phyloP scores from a whole-genome alignment of 805 yeast species.

The Ogataea kodamae region DNA sequence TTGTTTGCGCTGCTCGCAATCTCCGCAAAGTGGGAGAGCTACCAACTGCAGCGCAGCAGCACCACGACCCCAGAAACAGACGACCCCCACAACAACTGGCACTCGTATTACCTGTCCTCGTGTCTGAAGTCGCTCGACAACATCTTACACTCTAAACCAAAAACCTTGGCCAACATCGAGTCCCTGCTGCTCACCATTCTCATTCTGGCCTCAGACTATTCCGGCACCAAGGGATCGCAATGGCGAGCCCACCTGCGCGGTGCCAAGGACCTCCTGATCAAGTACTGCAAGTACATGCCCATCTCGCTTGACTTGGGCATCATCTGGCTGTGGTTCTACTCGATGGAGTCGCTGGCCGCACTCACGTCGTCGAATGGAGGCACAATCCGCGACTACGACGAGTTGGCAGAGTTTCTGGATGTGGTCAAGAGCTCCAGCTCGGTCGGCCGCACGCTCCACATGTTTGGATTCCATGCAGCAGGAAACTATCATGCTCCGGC shows the following conservation, averaged over 20 bases:
- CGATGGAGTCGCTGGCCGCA: constrained; percentile 60
- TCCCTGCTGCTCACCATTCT: constrained; percentile 66
- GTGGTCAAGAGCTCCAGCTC: constrained; percentile 26
- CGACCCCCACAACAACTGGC: constrained; percentile 52
- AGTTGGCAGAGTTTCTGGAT: constrained; percentile 38
- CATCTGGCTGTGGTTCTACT: constrained; percentile 55
- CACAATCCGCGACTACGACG: constrained; percentile 49
- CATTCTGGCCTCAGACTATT: constrained; percentile 61
- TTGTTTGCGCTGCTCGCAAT: constrained; percentile 70
- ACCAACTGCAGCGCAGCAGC: constrained; percentile 26
- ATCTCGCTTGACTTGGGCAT: constrained; percentile 34
- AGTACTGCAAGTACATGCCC: constrained; percentile 38
- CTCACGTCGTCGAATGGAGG: constrained; percentile 58
- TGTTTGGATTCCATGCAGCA: constrained; percentile 30
- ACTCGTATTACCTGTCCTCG: constrained; percentile 57
- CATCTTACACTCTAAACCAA: constrained; percentile 39
- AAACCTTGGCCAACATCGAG: constrained; percentile 55
- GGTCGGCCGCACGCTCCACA: constrained; percentile 23
- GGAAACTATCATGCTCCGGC: constrained; percentile 20
- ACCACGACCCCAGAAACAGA: constrained; percentile 17
- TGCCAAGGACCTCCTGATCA: constrained; percentile 59
- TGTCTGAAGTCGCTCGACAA: constrained; percentile 61
- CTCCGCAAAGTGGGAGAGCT: constrained; percentile 55
- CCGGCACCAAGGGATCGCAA: constrained; percentile 52
- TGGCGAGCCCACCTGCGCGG: constrained; percentile 71